Base-by-base conservation (phyloP, 768 basidiomycete species). In the Leccinum pellstonianum region DNA sequence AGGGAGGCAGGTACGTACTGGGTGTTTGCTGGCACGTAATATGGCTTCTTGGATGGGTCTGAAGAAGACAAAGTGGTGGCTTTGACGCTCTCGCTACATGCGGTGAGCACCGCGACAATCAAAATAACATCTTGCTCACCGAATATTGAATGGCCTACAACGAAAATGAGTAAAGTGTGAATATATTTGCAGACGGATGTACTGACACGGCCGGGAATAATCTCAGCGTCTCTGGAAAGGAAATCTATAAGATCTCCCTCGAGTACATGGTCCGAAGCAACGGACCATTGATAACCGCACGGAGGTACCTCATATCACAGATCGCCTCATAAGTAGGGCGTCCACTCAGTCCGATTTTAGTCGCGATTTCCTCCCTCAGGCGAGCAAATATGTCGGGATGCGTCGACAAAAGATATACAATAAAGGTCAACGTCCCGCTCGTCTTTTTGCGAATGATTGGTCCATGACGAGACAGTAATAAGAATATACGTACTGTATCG, bases 251-350 rank as follows among this genome's bases (percentile, higher is more conserved):
- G 41, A 41, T 8, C 14, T 43, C 35, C 43, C 2, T 43, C 33
- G 12, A n/a, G 10, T 12, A 7, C 14, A 41, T 2, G 51, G 52
- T n/a, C 19, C 8, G 12, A 21, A 2, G 1, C 10, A 60, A 54
- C 67, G 5, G 46, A 83, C 85, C 86, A 60, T 88, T 87, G 52
- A 87, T 81, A 6, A 87, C 83, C 2, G 86, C 86, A 10, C 85
- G 77, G 1, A 87, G 74, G 62, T 81, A 87, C 65, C 82, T 86
- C 83, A 87, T 85, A 8, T 83, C 81, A 33, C 79, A 77, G 55
- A 88, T 80, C 55, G 81, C 78, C 52, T 84, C 82, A 57, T 79
- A 81, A 4, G 80, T 79, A 1, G 85, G 86, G 8, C 79, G 72
- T 2, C 77, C 72, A 2, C 70, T 71, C 0, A 76, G 74, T 4